Evolutionary conservation across 2,329 filamentous ascomycete species (phyloP), one percentile per base, ranked within the genome.

Genomic region (Penicillium rolfsii): DNA sequence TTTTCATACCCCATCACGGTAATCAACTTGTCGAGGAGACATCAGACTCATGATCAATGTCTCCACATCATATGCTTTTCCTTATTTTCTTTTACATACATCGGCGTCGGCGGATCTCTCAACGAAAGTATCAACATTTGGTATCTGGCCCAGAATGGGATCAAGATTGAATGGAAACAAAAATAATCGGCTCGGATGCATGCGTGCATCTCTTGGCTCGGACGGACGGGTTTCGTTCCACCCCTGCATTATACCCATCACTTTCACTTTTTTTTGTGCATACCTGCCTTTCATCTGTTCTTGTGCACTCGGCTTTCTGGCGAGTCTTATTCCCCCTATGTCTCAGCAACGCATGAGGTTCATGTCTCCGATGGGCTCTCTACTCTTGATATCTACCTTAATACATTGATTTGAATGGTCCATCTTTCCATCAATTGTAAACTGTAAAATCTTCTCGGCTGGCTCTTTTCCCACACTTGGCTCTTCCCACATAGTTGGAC

Each of bases 161-260:
- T 28, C 14, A 33, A 49, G 52, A 55, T 46, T 28, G 24, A 57
- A 63, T 33, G 55, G 40, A n/a, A 38, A 62, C 55, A 41, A 53
- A 53, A 43, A 38, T 52, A 7, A 46, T 28, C 43, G 45, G 55
- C 55, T 57, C 22, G 6, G 36, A 58, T 57, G 55, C 61, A 60
- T 60, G 60, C 49, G 24, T 28, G 60, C 49, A 36, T 28, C 14
- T 33, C 58, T 57, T 64, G 26, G 52, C 52, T 65, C 38, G 53
- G 57, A 60, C 58, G 61, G 57, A 60, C 59, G 45, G 58, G 53
- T 33, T 63, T 62, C 52, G 53, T 65, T 49, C 45, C 46, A 45
- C 38, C 36, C 52, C 57, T 58, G 65, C 65, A 65, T 59, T 59
- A 67, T 67, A 67, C 65, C 65, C 65, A 63, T 57, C 14, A 30